These are phyloP conservation scores for Ilex asprella DNA, from an alignment of 257 asterid genomes.

Conservation along the genomic window DNA sequence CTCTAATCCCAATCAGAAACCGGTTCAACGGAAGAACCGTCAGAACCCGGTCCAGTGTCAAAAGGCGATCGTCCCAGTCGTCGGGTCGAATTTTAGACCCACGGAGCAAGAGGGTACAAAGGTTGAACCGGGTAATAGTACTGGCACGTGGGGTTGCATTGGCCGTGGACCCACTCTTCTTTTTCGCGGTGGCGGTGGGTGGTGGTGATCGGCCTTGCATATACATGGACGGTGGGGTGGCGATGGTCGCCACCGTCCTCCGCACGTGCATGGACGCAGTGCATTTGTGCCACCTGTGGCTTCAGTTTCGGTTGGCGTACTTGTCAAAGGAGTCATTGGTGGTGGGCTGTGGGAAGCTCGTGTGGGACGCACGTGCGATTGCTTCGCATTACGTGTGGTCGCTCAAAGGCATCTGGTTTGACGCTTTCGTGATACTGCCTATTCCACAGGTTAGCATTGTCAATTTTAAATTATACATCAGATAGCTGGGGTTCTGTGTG, in stretches of 20 bases:
- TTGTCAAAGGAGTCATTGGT: conserved; percentile 87
- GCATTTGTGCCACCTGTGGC: conserved; percentile 68
- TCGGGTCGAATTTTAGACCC: conserved; percentile 67
- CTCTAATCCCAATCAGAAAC: conserved; percentile 50
- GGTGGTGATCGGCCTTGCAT: conserved; percentile 69
- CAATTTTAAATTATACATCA: too few species aligned
- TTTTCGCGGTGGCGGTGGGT: conserved; percentile 76
- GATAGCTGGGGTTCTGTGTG: too few species aligned
- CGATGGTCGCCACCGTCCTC: conserved; percentile 54
- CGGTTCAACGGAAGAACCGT: conserved; percentile 8
- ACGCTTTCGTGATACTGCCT: conserved; percentile 83
- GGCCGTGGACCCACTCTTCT: conserved; percentile 85
- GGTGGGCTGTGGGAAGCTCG: conserved; percentile 91
- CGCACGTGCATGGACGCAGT: conserved; percentile 84
- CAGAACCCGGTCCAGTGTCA: conserved; percentile 13
- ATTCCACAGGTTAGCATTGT: conserved; percentile 69
- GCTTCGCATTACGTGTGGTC: conserved; percentile 72
- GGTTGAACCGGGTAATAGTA: conserved; percentile 74
- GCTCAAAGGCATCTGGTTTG: conserved; percentile 82
- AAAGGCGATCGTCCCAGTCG: conserved; percentile 12
- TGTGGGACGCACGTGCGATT: conserved; percentile 87
- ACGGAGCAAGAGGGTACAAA: conserved; percentile 74
- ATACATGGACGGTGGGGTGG: conserved; percentile 66
- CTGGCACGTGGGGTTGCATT: conserved; percentile 92
- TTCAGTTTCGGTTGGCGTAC: conserved; percentile 87